Percentiles rank a stretch among this genome's conserved stretches.
phyloP scores from a whole-genome alignment of 352 stramenopile genomes.

The Phytophthora pini region DNA sequence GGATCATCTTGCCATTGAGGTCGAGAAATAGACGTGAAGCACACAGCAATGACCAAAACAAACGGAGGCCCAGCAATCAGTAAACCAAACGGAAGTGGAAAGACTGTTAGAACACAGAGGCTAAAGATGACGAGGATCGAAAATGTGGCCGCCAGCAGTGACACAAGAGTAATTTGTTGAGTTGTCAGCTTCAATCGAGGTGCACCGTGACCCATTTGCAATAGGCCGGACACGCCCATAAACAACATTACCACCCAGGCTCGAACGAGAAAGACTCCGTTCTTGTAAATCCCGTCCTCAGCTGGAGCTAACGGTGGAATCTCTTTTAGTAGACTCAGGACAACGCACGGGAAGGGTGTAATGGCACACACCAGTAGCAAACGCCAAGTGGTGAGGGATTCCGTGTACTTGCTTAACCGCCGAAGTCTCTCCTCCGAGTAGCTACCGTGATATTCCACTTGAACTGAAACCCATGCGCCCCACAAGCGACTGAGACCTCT shows the following conservation, averaged over 20 bases:
- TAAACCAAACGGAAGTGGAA: constrained; percentile 50
- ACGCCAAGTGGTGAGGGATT: neutral
- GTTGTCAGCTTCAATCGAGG: constrained; percentile 16
- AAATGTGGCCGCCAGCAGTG: constrained; percentile 9
- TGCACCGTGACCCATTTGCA: constrained; percentile 20
- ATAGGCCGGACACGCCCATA: constrained; percentile 14
- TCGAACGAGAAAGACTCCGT: constrained; percentile 43
- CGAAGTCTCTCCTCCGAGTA: constrained; percentile 22
- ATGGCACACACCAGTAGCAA: constrained; percentile 24
- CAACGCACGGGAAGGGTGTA: constrained; percentile 41
- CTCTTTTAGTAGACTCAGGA: constrained; percentile 42
- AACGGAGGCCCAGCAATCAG: constrained; percentile 25
- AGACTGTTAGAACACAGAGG: constrained; percentile 28
- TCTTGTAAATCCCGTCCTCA: constrained; percentile 32
- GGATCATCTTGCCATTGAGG: constrained; percentile 12
- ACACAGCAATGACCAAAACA: constrained; percentile 11
- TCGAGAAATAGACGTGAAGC: constrained; percentile 26
- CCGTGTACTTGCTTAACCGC: constrained; percentile 13
- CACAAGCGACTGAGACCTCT: neutral
- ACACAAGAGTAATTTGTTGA: constrained; percentile 12
- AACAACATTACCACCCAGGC: constrained; percentile 15
- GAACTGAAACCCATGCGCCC: constrained; percentile 26
- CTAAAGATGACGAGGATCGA: constrained; percentile 22
- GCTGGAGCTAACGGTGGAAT: constrained; percentile 25
- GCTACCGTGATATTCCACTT: constrained; percentile 32